A percentile compares a stretch with the other conserved stretches of the same genome.
phyloP scores from a whole-genome alignment of 768 basidiomycete genomes.

The Auriscalpium microsporum region DNA sequence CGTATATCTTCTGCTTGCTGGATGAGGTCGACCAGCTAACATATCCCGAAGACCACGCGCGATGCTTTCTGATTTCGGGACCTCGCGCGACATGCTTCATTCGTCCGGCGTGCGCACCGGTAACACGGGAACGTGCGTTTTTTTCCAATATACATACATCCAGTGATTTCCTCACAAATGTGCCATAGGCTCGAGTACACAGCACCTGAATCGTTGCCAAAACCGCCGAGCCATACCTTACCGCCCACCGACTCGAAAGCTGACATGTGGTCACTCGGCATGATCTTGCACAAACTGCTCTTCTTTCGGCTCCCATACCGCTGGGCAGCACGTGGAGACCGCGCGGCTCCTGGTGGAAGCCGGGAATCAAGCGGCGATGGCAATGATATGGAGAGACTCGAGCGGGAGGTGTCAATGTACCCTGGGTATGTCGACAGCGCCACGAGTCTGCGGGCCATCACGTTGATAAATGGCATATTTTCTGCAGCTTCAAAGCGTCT shows the following conservation, averaged over 20 bases:
- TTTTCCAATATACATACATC: background rate
- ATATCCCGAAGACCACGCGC: conserved; percentile 64
- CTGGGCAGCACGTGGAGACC: conserved; percentile 56
- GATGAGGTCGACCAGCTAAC: background rate
- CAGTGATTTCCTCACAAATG: background rate
- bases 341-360: conserved; percentile 6
- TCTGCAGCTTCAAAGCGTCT: conserved; percentile 42
- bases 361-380: conserved; percentile 28
- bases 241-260: conserved; percentile 76
- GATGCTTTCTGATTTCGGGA: conserved; percentile 94
- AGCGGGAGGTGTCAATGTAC: conserved; percentile 67
- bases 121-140: conserved; percentile 88
- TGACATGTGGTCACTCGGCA: conserved; percentile 96
- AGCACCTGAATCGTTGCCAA: conserved; percentile 72
- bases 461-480: background rate
- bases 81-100: conserved; percentile 83
- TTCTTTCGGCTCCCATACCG: conserved; percentile 87
- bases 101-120: conserved; percentile 65
- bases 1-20: conserved; percentile 17
- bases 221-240: conserved; percentile 54
- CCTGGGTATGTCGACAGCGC: conserved; percentile 44
- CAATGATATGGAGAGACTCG: conserved; percentile 55
- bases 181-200: conserved; percentile 10
- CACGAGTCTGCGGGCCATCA: background rate
- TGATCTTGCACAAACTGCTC: conserved; percentile 89